A percentile compares a stretch with the other conserved stretches of the same genome.
Conservation (phyloP, 2,329 filamentous ascomycete species). For the Raffaelea deltoideospora region DNA sequence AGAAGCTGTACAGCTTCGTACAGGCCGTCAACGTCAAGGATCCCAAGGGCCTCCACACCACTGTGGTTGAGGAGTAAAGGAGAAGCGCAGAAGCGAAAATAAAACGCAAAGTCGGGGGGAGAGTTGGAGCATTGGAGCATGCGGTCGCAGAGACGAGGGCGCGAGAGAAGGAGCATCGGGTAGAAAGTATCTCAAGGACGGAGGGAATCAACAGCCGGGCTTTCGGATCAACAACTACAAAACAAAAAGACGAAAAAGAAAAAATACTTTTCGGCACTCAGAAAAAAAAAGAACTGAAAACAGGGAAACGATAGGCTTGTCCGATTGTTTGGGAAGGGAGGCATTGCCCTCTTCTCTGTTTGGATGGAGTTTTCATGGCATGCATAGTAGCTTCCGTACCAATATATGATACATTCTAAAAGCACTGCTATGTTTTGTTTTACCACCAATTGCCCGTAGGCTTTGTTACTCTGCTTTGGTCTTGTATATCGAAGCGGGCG, state of each 20-base stretch:
- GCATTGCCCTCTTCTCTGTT: slow-evolving; percentile 20
- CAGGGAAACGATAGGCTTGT: too few species aligned
- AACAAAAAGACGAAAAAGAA: slow-evolving; percentile 15
- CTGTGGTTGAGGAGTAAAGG: slow-evolving; percentile 62
- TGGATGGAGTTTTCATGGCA: slow-evolving; percentile 29
- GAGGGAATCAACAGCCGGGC: too few species aligned
- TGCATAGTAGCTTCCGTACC: slow-evolving; percentile 25
- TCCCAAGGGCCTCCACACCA: slow-evolving; percentile 91
- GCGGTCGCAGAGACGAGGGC: too few species aligned
- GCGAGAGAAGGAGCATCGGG: too few species aligned
- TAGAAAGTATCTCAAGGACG: too few species aligned
- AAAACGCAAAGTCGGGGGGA: too few species aligned
- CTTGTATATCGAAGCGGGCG: too few species aligned
- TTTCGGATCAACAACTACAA: too few species aligned
- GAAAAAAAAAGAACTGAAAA: slow-evolving; percentile 2
- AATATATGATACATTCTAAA: slow-evolving; percentile 6
- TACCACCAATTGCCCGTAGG: too few species aligned
- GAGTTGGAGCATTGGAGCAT: too few species aligned
- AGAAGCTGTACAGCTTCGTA: slow-evolving; percentile 99
- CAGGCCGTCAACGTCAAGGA: slow-evolving; percentile 99
- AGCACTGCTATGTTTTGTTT: too few species aligned
- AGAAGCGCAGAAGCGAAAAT: background rate
- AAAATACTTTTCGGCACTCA: slow-evolving; percentile 10
- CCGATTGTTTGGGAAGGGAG: slow-evolving; percentile 12
- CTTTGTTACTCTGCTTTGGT: too few species aligned